Evolutionary conservation across 2,329 filamentous ascomycete species (phyloP), one percentile per base, ranked within the genome.

Genomic region (Juglanconis juglandina): DNA sequence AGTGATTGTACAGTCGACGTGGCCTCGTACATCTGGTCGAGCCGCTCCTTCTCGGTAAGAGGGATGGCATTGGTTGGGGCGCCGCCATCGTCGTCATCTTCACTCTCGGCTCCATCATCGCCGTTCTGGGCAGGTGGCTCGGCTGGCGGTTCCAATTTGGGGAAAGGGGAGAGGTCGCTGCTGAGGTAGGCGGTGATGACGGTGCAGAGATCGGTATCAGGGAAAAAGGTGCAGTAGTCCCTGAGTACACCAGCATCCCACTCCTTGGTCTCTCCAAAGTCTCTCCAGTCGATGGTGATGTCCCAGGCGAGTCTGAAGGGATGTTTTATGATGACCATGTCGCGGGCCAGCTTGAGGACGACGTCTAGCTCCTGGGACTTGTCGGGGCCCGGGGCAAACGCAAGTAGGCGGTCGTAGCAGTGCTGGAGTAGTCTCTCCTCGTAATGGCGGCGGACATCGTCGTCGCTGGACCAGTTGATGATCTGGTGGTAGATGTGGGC

Each of bases 311-410:
- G 81, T 64, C 88, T 86, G 75, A 89, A 96, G 0, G 92, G 91
- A 67, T 98, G 92, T 68, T 94, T 93, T 71, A 99, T 95, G 62
- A 96, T 90, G 63, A 99, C 94, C 90, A 99, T 96, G 63, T 94
- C 95, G 64, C 88, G 86, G 0, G 94, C 92, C 56, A 95, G 78
- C 62, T 89, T 88, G 68, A 89, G 76, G 0, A 96, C 88, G 64
- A 89, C 87, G 41, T 86, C 78, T 33, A 90, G 84, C 72, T 96
- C 92, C 17, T 79, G 74, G 1, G 76, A 70, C 74, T 98, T 98
- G 60, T 87, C 78, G 3, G 77, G 72, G 3, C 87, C 86, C 1
- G 80, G 63, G 3, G 88, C 84, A 14, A 91, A 79, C 34, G 90
- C 87, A 8, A 89, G 73, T 1, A 99, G 81, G 5, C 86, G 83